phyloP scores from a whole-genome alignment of 192 early-diverging fungal species.

The Paraglomus occultum region DNA sequence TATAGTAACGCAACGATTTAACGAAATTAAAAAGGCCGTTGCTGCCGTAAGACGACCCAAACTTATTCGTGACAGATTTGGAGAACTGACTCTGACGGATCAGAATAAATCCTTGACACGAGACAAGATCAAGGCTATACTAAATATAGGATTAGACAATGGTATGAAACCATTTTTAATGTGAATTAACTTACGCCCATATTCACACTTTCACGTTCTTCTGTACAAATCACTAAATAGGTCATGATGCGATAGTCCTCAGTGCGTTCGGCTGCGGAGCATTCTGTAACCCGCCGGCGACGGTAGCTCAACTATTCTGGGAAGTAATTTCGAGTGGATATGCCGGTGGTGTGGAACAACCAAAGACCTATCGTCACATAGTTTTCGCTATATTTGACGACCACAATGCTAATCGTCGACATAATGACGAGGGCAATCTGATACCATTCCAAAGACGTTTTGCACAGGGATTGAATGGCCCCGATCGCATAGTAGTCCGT shows the following conservation, averaged over 20 bases:
- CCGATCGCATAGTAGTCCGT: too few species aligned
- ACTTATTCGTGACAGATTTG: conserved; percentile 26
- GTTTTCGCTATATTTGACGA: conserved; percentile 20
- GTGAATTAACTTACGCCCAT: background rate
- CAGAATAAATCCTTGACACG: conserved; percentile 37
- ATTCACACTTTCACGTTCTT: background rate
- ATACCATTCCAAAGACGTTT: conserved; percentile 12
- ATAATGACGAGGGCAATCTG: conserved; percentile 17
- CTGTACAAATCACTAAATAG: conserved; percentile 23
- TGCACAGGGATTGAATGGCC: background rate
- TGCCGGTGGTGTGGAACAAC: conserved; percentile 32
- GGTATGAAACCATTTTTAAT: conserved; percentile 25
- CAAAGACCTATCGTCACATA: conserved; percentile 19
- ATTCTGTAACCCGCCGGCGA: conserved; percentile 39
- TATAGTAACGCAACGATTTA: background rate
- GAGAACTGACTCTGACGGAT: conserved; percentile 38
- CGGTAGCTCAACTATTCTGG: conserved; percentile 40
- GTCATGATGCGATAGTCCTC: conserved; percentile 44
- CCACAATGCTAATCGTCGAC: background rate
- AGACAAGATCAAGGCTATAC: conserved; percentile 43
- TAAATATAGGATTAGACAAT: conserved; percentile 46
- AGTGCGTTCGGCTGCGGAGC: conserved; percentile 47
- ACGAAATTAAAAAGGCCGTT: conserved; percentile 31
- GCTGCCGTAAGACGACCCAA: conserved; percentile 38
- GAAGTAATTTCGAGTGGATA: conserved; percentile 41